Evolutionary conservation across 768 basidiomycete species (phyloP), one percentile per base, ranked within the genome.

Genomic region (Tylopilus sp.): DNA sequence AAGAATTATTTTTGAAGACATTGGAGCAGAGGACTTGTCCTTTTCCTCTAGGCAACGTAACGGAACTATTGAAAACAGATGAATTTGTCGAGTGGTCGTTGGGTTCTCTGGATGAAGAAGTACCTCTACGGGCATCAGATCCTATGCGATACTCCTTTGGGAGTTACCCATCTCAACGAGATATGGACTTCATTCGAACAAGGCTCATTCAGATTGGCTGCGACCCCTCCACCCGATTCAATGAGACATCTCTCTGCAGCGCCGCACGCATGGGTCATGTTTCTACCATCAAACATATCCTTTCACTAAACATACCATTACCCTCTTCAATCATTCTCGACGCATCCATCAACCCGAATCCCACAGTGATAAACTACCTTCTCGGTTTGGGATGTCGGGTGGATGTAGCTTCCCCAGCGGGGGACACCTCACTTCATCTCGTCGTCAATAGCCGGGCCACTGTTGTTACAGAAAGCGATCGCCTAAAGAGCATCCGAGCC

Each of bases 1-100:
- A 30, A 6, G 10, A 28, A 12, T 28, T 56, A 3, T 55, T 57
- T 13, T 7, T 9, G 17, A 1, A 0, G 0, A 11, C 12, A 8
- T n/a, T 55, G 2, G 8, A n/a, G n/a, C 2, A 19, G 4, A 45
- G 49, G 13, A 33, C 14, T 33, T 4, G 11, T 16, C 4, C 8
- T 12, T 33, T 33, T 16, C 33, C 16, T 4, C 33, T 33, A n/a
- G n/a, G n/a, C n/a, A n/a, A n/a, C n/a, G n/a, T n/a, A n/a, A n/a
- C n/a, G n/a, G n/a, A n/a, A n/a, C n/a, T 12, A 14, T 14, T 6
- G 5, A 9, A 12, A 3, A 14, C 11, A 4, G 33, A 33, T 12
- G 52, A 56, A 14, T 60, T 60, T 17, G 42, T 21, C 7, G 58
- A 61, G 28, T 61, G 60, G 60, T 44, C 43, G 1, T 9, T 10